Evolutionary conservation across 129 eudicot species (phyloP).

Genomic region (Silybum marianum): DNA sequence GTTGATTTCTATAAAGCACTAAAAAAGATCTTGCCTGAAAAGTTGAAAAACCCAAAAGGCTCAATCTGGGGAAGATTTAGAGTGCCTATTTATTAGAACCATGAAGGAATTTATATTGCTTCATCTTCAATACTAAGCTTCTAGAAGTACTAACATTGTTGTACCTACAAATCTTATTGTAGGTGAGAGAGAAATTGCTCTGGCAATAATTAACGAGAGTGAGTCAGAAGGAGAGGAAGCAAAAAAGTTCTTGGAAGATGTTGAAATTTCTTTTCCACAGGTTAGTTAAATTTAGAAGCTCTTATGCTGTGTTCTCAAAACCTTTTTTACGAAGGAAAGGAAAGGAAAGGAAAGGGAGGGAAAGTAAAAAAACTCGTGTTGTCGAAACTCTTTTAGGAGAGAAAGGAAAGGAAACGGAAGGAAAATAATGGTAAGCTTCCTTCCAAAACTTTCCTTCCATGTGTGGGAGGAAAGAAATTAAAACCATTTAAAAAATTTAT

Average conservation of each 20-base stretch:
- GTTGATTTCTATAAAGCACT: neutral
- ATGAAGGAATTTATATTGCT: neutral
- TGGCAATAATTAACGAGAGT: slow-evolving; percentile 70
- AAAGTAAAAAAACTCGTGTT: no score
- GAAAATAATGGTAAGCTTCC: no score
- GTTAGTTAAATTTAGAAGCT: slow-evolving; percentile 35
- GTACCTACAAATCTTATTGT: neutral
- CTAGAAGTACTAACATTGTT: slow-evolving; percentile 1
- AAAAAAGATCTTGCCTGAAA: neutral
- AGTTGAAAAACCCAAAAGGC: no score
- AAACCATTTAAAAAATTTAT: no score
- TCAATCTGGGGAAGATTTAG: neutral
- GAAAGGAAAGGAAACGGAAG: no score
- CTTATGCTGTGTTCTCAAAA: no score
- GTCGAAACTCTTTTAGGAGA: no score
- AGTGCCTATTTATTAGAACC: neutral
- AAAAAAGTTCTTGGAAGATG: slow-evolving; percentile 77
- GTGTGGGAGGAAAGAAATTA: no score
- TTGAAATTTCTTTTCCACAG: slow-evolving; percentile 86
- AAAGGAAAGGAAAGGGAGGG: no score
- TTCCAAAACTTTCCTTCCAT: no score
- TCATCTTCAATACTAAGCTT: neutral
- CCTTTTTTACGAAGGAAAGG: no score
- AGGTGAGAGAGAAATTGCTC: slow-evolving; percentile 85
- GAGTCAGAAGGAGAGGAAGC: slow-evolving; percentile 88